phyloP scores from a whole-genome alignment of 2,329 filamentous ascomycete genomes.

The Colletotrichum shisoi region DNA sequence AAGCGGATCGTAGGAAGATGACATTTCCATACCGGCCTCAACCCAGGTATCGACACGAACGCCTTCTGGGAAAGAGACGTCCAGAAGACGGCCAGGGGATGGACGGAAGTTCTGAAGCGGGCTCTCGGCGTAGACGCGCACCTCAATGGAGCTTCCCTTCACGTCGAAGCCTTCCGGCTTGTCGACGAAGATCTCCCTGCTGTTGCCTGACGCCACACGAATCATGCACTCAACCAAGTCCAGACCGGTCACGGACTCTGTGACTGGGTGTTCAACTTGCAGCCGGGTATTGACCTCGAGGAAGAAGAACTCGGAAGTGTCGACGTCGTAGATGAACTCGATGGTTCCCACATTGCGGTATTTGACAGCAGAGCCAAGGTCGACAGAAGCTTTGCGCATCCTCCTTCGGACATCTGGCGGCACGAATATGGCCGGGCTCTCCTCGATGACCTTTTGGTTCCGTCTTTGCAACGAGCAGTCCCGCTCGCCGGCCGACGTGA shows the following conservation, averaged over 20 bases:
- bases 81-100: constrained; percentile 70
- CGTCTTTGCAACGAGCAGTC: constrained; percentile 62
- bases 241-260: constrained; percentile 50
- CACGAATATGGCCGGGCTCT: constrained; percentile 52
- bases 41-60: constrained; percentile 77
- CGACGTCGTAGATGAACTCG: constrained; percentile 55
- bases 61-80: constrained; percentile 65
- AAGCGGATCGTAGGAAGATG: constrained; percentile 78
- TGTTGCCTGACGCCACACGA: constrained; percentile 56
- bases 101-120: constrained; percentile 71
- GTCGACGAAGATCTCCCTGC: constrained; percentile 28
- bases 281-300: constrained; percentile 59
- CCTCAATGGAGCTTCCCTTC: constrained; percentile 73
- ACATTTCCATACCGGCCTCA: constrained; percentile 72
- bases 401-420: constrained; percentile 43
- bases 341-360: constrained; percentile 56
- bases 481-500: constrained; percentile 54
- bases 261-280: constrained; percentile 59
- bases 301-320: constrained; percentile 53
- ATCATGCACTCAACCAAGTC: constrained; percentile 50
- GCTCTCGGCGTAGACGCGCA: constrained; percentile 76
- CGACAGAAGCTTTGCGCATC: constrained; percentile 51
- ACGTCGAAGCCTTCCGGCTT: constrained; percentile 51
- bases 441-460: constrained; percentile 62
- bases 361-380: constrained; percentile 48